Evolutionary conservation across 805 yeast genomes (phyloP), one percentile per base, ranked within the genome.

Genomic region (Saccharomycopsis javanensis): DNA sequence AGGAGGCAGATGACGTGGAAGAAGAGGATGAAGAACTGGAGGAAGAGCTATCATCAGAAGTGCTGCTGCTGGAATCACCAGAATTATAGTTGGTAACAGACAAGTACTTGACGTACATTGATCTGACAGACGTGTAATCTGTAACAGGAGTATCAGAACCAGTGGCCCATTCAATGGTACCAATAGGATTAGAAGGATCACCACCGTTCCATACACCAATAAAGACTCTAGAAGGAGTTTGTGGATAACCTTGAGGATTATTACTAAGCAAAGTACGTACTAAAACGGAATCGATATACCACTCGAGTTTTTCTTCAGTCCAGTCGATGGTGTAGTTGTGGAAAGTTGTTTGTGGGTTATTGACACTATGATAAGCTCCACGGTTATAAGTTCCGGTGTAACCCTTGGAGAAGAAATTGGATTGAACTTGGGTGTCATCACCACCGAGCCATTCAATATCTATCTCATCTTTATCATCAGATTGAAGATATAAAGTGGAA

Each of bases 361-460:
- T 64, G 56, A 84, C 84, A 7, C 70, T 64, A 64, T 86, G 91
- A 72, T 79, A 85, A 37, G 70, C 81, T 57, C 96, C 96, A 65
- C 97, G 79, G 67, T 87, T 88, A 66, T 85, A 88, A 2, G 92
- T 81, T 10, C 83, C 69, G 2, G 88, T 82, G 66, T 83, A 72
- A 60, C 96, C 97, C 68, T 90, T 86, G 37, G 89, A 80, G 73
- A 88, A 90, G 69, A 71, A 91, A 68, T 86, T 86, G 27, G 90
- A 76, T 71, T 88, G 95, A 64, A 86, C 81, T 67, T 88, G 84
- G 46, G 80, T 75, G 27, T 75, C 74, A 67, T 90, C 96, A 52
- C 87, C 82, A 18, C 97, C 97, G 50, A 86, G 75, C 83, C 94
- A 86, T 69, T 91, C 97, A 53, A 86, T 66, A 71, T 91, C 97